Evolutionary conservation across 306 rosid genomes (phyloP).

Genomic region (Cicer arietinum): DNA sequence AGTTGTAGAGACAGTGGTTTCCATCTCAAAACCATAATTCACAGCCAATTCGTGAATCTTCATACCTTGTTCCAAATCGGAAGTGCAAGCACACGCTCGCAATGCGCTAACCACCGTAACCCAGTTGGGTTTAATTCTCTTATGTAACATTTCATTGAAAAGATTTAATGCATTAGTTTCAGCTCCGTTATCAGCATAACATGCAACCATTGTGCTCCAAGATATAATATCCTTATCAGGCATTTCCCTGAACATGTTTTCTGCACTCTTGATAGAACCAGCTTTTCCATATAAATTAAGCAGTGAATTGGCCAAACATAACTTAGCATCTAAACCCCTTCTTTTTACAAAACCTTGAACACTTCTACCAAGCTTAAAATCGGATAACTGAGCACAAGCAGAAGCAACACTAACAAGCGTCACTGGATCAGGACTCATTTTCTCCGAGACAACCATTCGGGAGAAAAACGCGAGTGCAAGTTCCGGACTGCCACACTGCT

Average conservation of each 20-base stretch:
- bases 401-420: conserved; percentile 76
- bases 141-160: conserved; percentile 68
- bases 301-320: conserved; percentile 65
- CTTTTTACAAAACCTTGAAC: conserved; percentile 66
- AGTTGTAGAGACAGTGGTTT: conserved; percentile 65
- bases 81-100: conserved; percentile 65
- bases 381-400: conserved; percentile 66
- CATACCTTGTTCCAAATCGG: conserved; percentile 66
- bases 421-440: conserved; percentile 56
- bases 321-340: conserved; percentile 50
- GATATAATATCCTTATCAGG: conserved; percentile 68
- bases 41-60: conserved; percentile 64
- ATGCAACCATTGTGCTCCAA: conserved; percentile 88
- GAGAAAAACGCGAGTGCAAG: conserved; percentile 67
- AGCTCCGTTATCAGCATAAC: conserved; percentile 68
- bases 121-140: conserved; percentile 59
- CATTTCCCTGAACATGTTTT: conserved; percentile 63
- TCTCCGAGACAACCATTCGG: conserved; percentile 51
- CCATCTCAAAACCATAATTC: conserved; percentile 59
- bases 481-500: conserved; percentile 61
- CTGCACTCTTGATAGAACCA: conserved; percentile 56
- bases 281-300: conserved; percentile 71
- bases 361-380: conserved; percentile 64
- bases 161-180: conserved; percentile 56
- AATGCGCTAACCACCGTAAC: conserved; percentile 67